Evolutionary conservation across 129 eudicot species (phyloP).

Genomic region (Flaveria brownii): DNA sequence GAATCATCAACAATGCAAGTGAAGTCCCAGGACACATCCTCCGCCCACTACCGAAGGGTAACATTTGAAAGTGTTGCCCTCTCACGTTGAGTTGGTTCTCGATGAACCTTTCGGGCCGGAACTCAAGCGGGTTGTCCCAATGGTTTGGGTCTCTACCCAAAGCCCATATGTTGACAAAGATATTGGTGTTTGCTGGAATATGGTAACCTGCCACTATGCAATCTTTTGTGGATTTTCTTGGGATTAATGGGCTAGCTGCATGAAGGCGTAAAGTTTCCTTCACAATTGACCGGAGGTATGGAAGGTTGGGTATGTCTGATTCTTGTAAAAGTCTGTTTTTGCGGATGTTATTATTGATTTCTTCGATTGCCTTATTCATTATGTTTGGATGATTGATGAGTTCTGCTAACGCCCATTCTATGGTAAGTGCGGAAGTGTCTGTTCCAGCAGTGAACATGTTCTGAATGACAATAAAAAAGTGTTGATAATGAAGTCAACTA

Average conservation of each 20-base stretch:
- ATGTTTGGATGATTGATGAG: slow-evolving; percentile 37
- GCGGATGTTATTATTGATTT: slow-evolving; percentile 27
- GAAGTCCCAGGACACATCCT: slow-evolving; percentile 44
- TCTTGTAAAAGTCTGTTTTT: slow-evolving; percentile 32
- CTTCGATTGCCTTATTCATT: slow-evolving; percentile 31
- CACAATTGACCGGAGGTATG: slow-evolving; percentile 31
- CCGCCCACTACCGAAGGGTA: slow-evolving; percentile 44
- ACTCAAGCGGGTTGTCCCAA: slow-evolving; percentile 36
- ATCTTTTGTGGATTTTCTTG: slow-evolving; percentile 30
- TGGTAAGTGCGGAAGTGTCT: slow-evolving; percentile 22
- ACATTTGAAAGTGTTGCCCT: slow-evolving; percentile 30
- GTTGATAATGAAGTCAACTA: too few relatives aligned
- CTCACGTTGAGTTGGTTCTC: background rate
- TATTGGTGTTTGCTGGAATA: slow-evolving; percentile 18
- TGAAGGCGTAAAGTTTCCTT: slow-evolving; percentile 40
- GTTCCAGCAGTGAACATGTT: slow-evolving; percentile 40
- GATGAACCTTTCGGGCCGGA: slow-evolving; percentile 28
- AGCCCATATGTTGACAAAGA: slow-evolving; percentile 37
- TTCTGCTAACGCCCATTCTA: slow-evolving; percentile 38
- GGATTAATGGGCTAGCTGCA: slow-evolving; percentile 20
- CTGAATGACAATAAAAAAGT: slow-evolving; percentile 15
- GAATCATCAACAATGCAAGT: slow-evolving; percentile 26
- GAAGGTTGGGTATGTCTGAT: slow-evolving; percentile 39
- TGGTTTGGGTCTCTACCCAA: slow-evolving; percentile 31
- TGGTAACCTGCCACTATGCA: slow-evolving; percentile 32